Evolutionary conservation across 2,329 filamentous ascomycete species (phyloP).

Genomic region (Aspergillus versicolor): DNA sequence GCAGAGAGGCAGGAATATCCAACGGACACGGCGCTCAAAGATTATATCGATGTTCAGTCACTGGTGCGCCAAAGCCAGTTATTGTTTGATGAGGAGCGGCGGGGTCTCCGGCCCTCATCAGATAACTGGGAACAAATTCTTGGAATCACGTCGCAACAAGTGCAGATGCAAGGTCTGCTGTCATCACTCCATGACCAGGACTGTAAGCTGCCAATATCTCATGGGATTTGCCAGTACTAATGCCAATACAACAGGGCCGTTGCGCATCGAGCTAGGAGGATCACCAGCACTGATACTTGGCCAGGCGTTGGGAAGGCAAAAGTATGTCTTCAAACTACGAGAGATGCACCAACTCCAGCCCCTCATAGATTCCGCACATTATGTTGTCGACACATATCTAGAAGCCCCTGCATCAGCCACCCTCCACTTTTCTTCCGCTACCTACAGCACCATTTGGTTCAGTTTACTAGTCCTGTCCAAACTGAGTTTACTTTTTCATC

Average conservation of each 20-base stretch:
- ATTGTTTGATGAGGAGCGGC: neutral
- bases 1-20: constrained; percentile 4
- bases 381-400: constrained; percentile 2
- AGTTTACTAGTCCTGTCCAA: constrained; percentile 9
- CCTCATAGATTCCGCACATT: constrained; percentile 4
- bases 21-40: constrained; percentile 7
- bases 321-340: neutral
- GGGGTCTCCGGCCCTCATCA: neutral
- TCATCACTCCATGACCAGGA: neutral
- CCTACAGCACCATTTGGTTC: constrained; percentile 14
- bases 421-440: constrained; percentile 5
- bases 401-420: neutral
- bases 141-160: neutral
- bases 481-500: constrained; percentile 7
- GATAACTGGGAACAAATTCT: neutral
- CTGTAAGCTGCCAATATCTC: neutral
- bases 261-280: constrained; percentile 6
- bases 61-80: neutral
- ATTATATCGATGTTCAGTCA: neutral
- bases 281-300: constrained; percentile 7
- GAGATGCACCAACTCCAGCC: neutral
- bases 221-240: neutral
- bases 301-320: constrained; percentile 3
- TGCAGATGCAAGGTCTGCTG: neutral
- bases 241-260: neutral